A percentile compares a stretch with the other conserved stretches of the same genome.
Evolutionary conservation across 176 grass and related monocot species (phyloP).

Genomic region (maize (Zea mays)): DNA sequence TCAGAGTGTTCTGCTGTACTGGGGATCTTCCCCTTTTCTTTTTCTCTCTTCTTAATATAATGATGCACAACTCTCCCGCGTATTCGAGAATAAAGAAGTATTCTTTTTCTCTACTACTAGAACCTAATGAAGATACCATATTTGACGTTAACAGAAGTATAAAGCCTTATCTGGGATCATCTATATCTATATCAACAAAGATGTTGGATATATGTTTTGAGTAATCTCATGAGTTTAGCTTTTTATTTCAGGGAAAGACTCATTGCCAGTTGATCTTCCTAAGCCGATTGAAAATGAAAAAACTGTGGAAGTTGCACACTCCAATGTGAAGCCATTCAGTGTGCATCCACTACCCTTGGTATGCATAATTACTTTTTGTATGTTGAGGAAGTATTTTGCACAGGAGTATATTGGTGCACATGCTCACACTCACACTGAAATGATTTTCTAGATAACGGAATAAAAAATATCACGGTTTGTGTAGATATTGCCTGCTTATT

Average conservation of each 20-base stretch:
- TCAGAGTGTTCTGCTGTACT: too few relatives aligned
- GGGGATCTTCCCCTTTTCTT: too few relatives aligned
- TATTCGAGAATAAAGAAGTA: not conserved
- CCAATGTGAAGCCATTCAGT: conserved; percentile 65
- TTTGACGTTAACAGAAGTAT: not conserved
- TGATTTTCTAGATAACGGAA: not conserved
- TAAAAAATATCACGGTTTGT: not conserved
- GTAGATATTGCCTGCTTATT: not conserved
- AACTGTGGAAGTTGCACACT: conserved; percentile 47
- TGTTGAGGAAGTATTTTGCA: not conserved
- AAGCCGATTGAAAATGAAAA: conserved; percentile 59
- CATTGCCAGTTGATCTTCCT: conserved; percentile 72
- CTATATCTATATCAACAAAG: conserved; percentile 29
- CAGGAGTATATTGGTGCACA: not conserved
- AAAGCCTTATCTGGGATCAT: conserved; percentile 27
- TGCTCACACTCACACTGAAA: not conserved
- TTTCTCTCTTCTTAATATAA: too few relatives aligned
- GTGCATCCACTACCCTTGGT: conserved; percentile 61
- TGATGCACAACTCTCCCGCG: too few relatives aligned
- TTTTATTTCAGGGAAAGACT: conserved; percentile 76
- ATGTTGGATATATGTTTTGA: conserved; percentile 5
- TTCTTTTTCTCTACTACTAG: conserved; percentile 23
- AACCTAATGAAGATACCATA: conserved; percentile 14
- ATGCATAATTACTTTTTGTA: conserved; percentile 28
- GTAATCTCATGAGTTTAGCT: conserved; percentile 29